These are phyloP conservation scores for Cercospora beticola DNA, from an alignment of 2,329 filamentous ascomycete species.

Conservation along the genomic window DNA sequence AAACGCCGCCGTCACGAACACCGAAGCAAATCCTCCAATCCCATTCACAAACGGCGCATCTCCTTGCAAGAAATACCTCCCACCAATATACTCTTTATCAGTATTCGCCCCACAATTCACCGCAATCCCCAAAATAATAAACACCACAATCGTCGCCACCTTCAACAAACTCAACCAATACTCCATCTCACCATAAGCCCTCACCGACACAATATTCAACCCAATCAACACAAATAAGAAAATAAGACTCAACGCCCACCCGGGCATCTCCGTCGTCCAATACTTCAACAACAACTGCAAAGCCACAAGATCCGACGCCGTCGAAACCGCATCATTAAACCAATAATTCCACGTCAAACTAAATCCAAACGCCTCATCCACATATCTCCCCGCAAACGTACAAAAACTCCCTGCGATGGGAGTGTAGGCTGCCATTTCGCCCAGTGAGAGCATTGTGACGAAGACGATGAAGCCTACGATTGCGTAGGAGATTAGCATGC, in stretches of 20 bases:
- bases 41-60: constrained; percentile 65
- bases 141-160: constrained; percentile 55
- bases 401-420: constrained; percentile 73
- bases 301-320: constrained; percentile 61
- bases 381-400: constrained; percentile 63
- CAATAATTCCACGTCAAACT: constrained; percentile 64
- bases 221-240: constrained; percentile 58
- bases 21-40: constrained; percentile 65
- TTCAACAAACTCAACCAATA: constrained; percentile 60
- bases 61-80: constrained; percentile 57
- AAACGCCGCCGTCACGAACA: constrained; percentile 63
- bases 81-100: constrained; percentile 71
- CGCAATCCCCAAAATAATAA: constrained; percentile 63
- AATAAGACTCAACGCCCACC: constrained; percentile 63
- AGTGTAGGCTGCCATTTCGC: constrained; percentile 81
- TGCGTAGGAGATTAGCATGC: constrained; percentile 69
- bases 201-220: constrained; percentile 55
- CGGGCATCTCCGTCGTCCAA: constrained; percentile 63
- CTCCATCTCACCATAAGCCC: constrained; percentile 53
- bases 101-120: constrained; percentile 64
- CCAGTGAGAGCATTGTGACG: constrained; percentile 75
- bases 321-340: constrained; percentile 65
- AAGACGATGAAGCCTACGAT: constrained; percentile 71
- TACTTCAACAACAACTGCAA: constrained; percentile 60
- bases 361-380: constrained; percentile 73